Conservation (phyloP, 768 basidiomycete species). For the Leccinum olivaceopallidum region DNA sequence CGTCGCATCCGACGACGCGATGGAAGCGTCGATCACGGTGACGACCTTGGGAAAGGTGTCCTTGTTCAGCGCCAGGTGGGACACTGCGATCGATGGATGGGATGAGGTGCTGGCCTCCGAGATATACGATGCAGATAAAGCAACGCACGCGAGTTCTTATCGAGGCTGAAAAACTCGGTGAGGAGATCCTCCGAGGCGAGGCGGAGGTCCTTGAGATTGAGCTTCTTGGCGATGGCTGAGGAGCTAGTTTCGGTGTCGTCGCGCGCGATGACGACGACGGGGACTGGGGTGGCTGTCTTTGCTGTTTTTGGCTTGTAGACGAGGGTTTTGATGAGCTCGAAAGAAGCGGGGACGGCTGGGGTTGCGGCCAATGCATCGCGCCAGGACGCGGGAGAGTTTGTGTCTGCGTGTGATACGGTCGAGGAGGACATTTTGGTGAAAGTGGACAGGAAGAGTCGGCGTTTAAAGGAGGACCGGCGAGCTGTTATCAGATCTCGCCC, state of each 20-base stretch:
- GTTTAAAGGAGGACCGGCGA: conserved; percentile 16
- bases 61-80: conserved; percentile 70
- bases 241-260: conserved; percentile 86
- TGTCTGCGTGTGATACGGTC: conserved; percentile 55
- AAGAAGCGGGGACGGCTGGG: conserved; percentile 52
- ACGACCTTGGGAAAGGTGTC: conserved; percentile 68
- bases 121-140: background rate
- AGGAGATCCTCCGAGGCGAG: conserved; percentile 86
- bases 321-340: conserved; percentile 82
- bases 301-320: conserved; percentile 97
- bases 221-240: conserved; percentile 71
- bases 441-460: conserved; percentile 12
- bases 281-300: conserved; percentile 81
- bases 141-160: conserved; percentile 85
- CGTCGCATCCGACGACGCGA: conserved; percentile 60
- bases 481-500: conserved; percentile 20
- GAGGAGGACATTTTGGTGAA: conserved; percentile 35
- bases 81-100: conserved; percentile 51
- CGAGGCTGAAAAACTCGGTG: conserved; percentile 77
- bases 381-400: conserved; percentile 77
- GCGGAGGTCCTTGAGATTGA: conserved; percentile 84
- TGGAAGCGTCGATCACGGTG: conserved; percentile 76
- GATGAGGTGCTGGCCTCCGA: background rate
- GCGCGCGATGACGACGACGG: conserved; percentile 83
- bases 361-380: conserved; percentile 62